Evolutionary conservation across 441 rosid species (phyloP).

Genomic region (Adansonia gregorii): DNA sequence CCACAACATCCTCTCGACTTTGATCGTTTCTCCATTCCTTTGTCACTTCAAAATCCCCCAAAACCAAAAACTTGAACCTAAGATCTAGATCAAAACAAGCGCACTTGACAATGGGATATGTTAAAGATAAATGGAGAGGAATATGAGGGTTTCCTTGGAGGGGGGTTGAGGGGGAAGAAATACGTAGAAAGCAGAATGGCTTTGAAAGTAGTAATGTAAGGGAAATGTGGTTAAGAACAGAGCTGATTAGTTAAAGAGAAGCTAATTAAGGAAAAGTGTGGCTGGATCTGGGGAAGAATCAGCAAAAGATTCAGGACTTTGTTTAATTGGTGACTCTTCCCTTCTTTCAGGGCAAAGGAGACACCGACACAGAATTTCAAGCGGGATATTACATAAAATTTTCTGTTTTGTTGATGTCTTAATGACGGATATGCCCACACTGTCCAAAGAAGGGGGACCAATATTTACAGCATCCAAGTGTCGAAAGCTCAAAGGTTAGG

Average conservation of each 20-base stretch:
- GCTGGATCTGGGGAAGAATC: constrained; percentile 16
- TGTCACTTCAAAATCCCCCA: constrained; percentile 40
- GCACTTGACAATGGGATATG: background rate
- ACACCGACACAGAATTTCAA: constrained; percentile 24
- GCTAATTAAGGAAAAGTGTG: constrained; percentile 6
- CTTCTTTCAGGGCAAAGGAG: background rate
- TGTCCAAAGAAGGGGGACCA: background rate
- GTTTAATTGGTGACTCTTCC: background rate
- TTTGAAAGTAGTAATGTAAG: background rate
- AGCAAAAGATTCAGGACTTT: background rate
- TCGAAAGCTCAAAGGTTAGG: background rate
- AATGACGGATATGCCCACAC: constrained; percentile 28
- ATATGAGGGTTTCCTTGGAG: background rate
- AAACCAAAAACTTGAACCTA: background rate
- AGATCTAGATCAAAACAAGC: constrained; percentile 23
- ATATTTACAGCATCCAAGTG: background rate
- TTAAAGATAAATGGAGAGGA: background rate
- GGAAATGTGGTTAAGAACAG: constrained; percentile 14
- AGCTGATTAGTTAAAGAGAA: constrained; percentile 4
- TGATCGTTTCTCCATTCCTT: constrained; percentile 58
- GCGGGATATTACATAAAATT: background rate
- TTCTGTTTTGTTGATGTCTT: background rate
- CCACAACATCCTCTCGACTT: constrained; percentile 62
- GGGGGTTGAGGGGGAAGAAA: background rate
- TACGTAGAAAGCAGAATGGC: background rate